Percentiles rank a stretch among this genome's conserved stretches.
These are phyloP conservation scores for Leccinum boreale DNA, from an alignment of 768 basidiomycete genomes.

Conservation along the genomic window DNA sequence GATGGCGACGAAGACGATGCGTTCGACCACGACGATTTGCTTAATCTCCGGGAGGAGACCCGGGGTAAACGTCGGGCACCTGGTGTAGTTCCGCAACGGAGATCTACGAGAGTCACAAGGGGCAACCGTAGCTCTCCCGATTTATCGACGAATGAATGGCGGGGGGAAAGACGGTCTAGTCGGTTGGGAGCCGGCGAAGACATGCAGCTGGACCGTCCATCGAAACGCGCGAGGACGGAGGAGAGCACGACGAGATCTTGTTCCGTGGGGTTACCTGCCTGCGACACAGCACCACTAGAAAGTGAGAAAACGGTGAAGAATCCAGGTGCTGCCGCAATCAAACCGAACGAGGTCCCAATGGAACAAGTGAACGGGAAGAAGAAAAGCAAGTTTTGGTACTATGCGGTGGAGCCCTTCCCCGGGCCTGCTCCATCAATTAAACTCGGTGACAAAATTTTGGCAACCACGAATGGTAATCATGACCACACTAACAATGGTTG, in stretches of 20 bases:
- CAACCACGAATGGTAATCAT: conserved; percentile 22
- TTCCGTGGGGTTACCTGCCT: conserved; percentile 34
- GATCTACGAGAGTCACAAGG: conserved; percentile 50
- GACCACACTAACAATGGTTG: conserved; percentile 7
- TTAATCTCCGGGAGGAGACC: conserved; percentile 41
- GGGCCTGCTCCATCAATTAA: conserved; percentile 18
- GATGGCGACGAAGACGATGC: conserved; percentile 68
- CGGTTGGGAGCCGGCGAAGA: conserved; percentile 60
- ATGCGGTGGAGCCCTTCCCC: conserved; percentile 73
- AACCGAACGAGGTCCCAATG: conserved; percentile 69
- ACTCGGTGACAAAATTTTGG: conserved; percentile 12
- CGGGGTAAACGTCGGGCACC: conserved; percentile 41
- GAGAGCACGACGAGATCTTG: conserved; percentile 61
- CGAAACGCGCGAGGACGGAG: conserved; percentile 75
- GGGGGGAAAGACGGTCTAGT: conserved; percentile 70
- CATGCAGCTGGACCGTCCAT: conserved; percentile 46
- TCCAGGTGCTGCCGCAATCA: conserved; percentile 63
- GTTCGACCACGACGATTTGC: conserved; percentile 38
- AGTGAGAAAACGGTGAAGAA: conserved; percentile 46
- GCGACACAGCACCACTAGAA: conserved; percentile 21
- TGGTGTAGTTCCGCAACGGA: conserved; percentile 39
- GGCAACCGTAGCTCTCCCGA: conserved; percentile 51
- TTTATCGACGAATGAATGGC: conserved; percentile 57
- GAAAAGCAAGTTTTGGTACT: conserved; percentile 86
- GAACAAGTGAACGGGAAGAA: conserved; percentile 79